phyloP scores from a whole-genome alignment of 768 basidiomycete species.

The Rhizopogon sp. region DNA sequence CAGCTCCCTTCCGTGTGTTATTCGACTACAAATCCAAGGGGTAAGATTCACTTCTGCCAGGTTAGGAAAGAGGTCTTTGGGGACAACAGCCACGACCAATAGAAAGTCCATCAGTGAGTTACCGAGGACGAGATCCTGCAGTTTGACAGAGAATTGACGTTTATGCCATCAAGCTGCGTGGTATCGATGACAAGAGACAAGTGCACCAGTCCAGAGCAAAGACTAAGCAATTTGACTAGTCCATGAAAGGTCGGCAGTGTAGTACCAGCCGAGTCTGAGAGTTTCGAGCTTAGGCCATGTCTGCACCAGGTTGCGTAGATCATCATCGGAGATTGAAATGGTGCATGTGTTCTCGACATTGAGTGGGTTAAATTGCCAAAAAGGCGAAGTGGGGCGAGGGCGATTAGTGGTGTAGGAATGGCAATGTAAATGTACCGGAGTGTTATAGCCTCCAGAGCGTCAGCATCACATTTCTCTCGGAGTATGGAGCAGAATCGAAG shows the following conservation, averaged over 20 bases:
- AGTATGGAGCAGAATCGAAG: neutral
- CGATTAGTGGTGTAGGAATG: too few species aligned
- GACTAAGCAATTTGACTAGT: constrained; percentile 4
- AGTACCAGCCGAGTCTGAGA: constrained; percentile 12
- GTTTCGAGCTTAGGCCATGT: constrained; percentile 19
- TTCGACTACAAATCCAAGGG: constrained; percentile 15
- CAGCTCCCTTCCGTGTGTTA: too few species aligned
- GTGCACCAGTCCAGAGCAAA: constrained; percentile 8
- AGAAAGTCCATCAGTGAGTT: constrained; percentile 14
- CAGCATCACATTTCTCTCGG: neutral
- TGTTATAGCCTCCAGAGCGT: neutral
- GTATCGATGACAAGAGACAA: constrained; percentile 21
- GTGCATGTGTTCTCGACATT: constrained; percentile 12
- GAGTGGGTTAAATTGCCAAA: neutral
- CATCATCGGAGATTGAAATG: constrained; percentile 11
- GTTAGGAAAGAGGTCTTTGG: constrained; percentile 13
- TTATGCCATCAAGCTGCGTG: neutral
- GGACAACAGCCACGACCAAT: constrained; percentile 6
- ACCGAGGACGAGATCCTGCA: constrained; percentile 13
- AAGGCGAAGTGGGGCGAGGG: neutral
- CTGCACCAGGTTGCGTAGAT: constrained; percentile 8
- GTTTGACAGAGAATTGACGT: neutral
- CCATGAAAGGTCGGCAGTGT: constrained; percentile 17
- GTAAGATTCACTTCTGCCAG: constrained; percentile 15
- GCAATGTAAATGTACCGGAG: neutral